Percentiles rank a stretch among this genome's conserved stretches.
These are phyloP conservation scores for Aspergillus coremiiformis DNA, from an alignment of 495 filamentous ascomycete genomes.

Conservation along the genomic window DNA sequence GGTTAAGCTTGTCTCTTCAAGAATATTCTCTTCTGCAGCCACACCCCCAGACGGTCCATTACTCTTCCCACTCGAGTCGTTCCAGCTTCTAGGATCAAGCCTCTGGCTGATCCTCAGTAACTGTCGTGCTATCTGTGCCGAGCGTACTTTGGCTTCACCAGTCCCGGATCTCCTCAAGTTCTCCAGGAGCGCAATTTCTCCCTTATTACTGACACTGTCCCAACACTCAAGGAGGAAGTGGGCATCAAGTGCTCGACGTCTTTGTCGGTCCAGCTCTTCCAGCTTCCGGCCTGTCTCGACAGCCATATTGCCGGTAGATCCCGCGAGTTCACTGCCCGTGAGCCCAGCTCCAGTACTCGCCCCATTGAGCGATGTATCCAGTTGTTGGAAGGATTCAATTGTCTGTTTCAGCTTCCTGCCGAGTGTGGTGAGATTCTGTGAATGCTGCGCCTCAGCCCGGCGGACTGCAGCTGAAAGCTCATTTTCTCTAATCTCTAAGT, in stretches of 20 bases:
- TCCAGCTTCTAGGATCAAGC: conserved; percentile 68
- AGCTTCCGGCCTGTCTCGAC: conserved; percentile 92
- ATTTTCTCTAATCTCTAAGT: conserved; percentile 77
- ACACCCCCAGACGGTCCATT: conserved; percentile 43
- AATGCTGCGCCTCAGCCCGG: conserved; percentile 85
- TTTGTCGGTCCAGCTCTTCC: conserved; percentile 89
- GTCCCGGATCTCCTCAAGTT: conserved; percentile 71
- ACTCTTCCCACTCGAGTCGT: conserved; percentile 49
- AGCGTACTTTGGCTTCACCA: conserved; percentile 79
- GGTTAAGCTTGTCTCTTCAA: conserved; percentile 27
- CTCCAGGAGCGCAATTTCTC: conserved; percentile 70
- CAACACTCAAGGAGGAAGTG: conserved; percentile 94
- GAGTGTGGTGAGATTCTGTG: conserved; percentile 75
- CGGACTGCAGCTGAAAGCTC: conserved; percentile 84
- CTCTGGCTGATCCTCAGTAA: conserved; percentile 80
- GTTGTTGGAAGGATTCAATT: conserved; percentile 79
- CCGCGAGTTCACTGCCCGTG: conserved; percentile 43
- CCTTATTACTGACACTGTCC: conserved; percentile 82
- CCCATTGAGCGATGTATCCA: conserved; percentile 70
- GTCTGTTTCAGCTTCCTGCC: conserved; percentile 84
- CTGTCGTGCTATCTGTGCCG: conserved; percentile 83
- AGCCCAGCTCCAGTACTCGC: conserved; percentile 31
- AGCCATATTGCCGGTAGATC: conserved; percentile 70
- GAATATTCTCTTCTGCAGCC: conserved; percentile 32
- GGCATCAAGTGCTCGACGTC: conserved; percentile 82